phyloP scores from a whole-genome alignment of 352 stramenopile species.

The Thalassiosira delicatula region DNA sequence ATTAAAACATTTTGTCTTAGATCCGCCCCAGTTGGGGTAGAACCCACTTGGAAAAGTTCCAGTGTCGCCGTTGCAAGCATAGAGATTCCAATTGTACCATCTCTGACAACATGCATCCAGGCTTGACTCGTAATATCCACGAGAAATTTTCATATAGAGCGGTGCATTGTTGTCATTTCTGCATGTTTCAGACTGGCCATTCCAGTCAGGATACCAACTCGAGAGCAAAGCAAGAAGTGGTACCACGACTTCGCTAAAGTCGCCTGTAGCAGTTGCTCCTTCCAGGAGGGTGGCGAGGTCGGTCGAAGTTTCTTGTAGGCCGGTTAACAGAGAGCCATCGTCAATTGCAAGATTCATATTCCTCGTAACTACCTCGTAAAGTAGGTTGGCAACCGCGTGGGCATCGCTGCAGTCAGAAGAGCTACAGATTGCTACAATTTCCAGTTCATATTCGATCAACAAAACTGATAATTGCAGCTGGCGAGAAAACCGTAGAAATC shows the following conservation, averaged over 20 bases:
- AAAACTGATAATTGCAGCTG: background rate
- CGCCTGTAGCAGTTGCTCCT: background rate
- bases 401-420: background rate
- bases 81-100: conserved; percentile 11
- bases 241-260: conserved; percentile 11
- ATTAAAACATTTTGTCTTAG: conserved; percentile 8
- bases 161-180: background rate
- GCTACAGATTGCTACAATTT: conserved; percentile 8
- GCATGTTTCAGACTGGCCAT: background rate
- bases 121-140: conserved; percentile 21
- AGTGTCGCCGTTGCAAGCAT: conserved; percentile 7
- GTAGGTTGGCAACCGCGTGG: background rate
- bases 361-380: background rate
- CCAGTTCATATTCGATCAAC: conserved; percentile 5
- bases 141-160: background rate
- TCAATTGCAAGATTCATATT: background rate
- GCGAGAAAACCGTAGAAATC: background rate
- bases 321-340: background rate
- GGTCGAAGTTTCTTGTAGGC: background rate
- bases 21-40: conserved; percentile 19
- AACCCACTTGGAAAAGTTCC: conserved; percentile 3
- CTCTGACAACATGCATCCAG: conserved; percentile 24
- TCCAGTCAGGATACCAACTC: conserved; percentile 25
- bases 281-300: background rate
- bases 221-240: conserved; percentile 8